phyloP scores from a whole-genome alignment of 164 flowering plant genomes.

The Houttuynia cordata region DNA sequence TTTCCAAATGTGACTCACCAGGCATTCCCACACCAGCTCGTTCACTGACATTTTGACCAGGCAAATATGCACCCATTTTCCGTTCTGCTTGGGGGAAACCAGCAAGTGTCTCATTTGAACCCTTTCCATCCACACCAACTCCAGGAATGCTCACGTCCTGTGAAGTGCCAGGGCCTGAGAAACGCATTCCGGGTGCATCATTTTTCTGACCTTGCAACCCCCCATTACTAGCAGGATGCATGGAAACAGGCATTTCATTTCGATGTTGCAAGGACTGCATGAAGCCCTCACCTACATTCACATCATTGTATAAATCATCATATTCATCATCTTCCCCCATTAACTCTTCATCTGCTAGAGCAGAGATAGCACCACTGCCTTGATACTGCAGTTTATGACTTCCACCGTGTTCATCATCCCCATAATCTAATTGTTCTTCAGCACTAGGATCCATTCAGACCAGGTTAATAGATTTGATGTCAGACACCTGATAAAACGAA shows the following conservation, averaged over 20 bases:
- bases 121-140: constrained; percentile 27
- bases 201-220: constrained; percentile 27
- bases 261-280: constrained; percentile 38
- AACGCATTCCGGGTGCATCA: constrained; percentile 22
- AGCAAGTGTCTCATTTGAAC: constrained; percentile 16
- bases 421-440: constrained; percentile 73
- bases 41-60: constrained; percentile 18
- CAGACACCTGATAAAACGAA: background rate
- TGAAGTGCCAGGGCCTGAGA: constrained; percentile 18
- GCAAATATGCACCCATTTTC: constrained; percentile 15
- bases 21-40: constrained; percentile 20
- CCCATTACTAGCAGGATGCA: constrained; percentile 27
- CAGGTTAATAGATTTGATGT: constrained; percentile 1
- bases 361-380: constrained; percentile 66
- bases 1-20: constrained; percentile 27
- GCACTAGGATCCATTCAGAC: constrained; percentile 42
- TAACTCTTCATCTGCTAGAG: constrained; percentile 59
- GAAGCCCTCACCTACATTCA: constrained; percentile 64
- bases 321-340: constrained; percentile 63
- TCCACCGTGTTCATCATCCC: constrained; percentile 60
- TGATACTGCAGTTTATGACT: constrained; percentile 54
- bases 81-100: constrained; percentile 24
- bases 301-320: constrained; percentile 66
- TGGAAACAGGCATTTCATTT: constrained; percentile 22
- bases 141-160: constrained; percentile 25